Evolutionary conservation across 2,329 filamentous ascomycete genomes (phyloP).

Genomic region (Exserohilum rostratum): DNA sequence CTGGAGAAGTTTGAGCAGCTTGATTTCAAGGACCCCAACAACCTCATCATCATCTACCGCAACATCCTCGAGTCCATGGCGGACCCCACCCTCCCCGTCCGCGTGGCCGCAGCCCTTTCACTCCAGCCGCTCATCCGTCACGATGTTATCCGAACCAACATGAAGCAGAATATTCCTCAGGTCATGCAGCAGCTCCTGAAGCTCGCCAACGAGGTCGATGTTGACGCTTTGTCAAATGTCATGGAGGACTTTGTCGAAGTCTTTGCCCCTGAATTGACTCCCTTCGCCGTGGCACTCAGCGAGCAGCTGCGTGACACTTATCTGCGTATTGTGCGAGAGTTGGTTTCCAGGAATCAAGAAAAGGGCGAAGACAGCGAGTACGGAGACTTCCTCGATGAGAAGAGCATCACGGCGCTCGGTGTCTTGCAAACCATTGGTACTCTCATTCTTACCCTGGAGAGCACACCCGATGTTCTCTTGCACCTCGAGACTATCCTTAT

Average conservation of each 20-base stretch:
- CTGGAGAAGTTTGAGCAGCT: constrained; percentile 98
- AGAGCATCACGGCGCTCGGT: constrained; percentile 95
- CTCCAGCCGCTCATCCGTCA: constrained; percentile 95
- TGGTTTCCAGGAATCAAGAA: constrained; percentile 82
- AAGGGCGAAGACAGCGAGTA: constrained; percentile 78
- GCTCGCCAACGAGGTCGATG: constrained; percentile 95
- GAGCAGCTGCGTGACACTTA: constrained; percentile 97
- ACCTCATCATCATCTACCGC: constrained; percentile 93
- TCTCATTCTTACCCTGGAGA: constrained; percentile 93
- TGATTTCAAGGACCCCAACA: constrained; percentile 95
- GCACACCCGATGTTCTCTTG: constrained; percentile 90
- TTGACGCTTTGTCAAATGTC: constrained; percentile 94
- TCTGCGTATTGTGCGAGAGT: constrained; percentile 86
- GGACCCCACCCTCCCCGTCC: constrained; percentile 87
- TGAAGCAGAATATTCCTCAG: constrained; percentile 97
- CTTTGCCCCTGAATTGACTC: constrained; percentile 94
- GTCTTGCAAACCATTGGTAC: constrained; percentile 98
- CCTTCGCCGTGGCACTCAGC: constrained; percentile 93
- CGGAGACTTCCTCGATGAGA: constrained; percentile 93
- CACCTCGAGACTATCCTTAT: constrained; percentile 96
- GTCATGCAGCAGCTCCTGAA: constrained; percentile 99
- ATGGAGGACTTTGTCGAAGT: constrained; percentile 99
- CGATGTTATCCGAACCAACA: constrained; percentile 89
- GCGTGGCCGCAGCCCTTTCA: constrained; percentile 91
- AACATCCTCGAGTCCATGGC: constrained; percentile 98